Base-by-base conservation (phyloP, 2,329 filamentous ascomycete species). In the Coniochaeta pulveracea region DNA sequence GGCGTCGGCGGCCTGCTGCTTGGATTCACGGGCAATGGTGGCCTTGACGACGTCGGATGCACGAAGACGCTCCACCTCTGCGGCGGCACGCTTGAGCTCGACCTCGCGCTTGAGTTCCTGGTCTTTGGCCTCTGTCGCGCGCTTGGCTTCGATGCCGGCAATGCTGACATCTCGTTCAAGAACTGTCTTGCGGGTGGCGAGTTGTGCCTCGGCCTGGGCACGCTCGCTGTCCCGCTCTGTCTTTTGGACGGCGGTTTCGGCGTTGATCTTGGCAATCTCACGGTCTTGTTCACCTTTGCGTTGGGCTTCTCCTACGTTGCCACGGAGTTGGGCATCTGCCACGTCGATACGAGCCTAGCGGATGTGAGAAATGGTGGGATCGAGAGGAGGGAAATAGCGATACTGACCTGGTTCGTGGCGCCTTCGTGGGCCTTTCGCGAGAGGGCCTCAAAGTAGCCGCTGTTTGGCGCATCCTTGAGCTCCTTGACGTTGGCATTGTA, bases 201-300 rank as follows among this genome's bases (percentile, higher is more conserved):
- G 71, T 35, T 76, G 76, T 9, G 84, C 81, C 50, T 91, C 84
- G 26, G 85, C 85, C 29, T 71, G 59, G 3, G 83, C 81, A 40
- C 85, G 84, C 58, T 91, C 83, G 28, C 80, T 78, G 50, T 89
- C 85, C 32, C 84, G 77, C 51, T 89, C 77, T 1, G 85, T 91
- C 61, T 89, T 85, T 39, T 84, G 71, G 2, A 91, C 82, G 2
- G 84, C 83, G 1, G 85, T 93, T 46, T 85, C 77, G 43, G 85
- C 84, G 54, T 88, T 75, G 58, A 93, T 93, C 63, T 86, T 89
- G 45, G 84, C 83, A 26, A 93, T 82, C 49, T 88, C 80, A 35
- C 86, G 82, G 52, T 91, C 85, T 41, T 86, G 81, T 47, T 83
- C 71, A 42, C 85, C 85, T 48, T 77, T 73, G 47, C 83, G 80